Percentiles rank a stretch among this genome's conserved stretches.
Evolutionary conservation across 1,139 yeast genomes (phyloP).

Genomic region (Scheffersomyces titani): DNA sequence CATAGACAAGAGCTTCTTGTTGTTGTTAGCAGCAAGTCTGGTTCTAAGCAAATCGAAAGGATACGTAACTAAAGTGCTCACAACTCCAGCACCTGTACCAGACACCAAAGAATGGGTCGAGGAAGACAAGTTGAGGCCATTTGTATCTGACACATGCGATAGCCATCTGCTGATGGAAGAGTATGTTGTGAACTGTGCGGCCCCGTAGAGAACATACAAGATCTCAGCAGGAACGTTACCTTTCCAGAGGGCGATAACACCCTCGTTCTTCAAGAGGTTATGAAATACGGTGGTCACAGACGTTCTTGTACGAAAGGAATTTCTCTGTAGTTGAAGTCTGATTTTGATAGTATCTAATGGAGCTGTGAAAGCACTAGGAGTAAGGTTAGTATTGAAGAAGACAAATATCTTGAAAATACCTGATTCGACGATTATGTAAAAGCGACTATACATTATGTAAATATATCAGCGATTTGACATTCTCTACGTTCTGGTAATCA

Average conservation of each 20-base stretch:
- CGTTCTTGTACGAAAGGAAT: conserved; percentile 27
- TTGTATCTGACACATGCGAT: conserved; percentile 24
- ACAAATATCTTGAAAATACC: no score
- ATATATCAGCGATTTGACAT: no score
- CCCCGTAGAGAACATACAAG: conserved; percentile 84
- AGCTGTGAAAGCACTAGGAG: conserved; percentile 60
- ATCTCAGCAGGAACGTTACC: conserved; percentile 93
- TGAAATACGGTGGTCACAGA: conserved; percentile 31
- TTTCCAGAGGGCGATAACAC: conserved; percentile 72
- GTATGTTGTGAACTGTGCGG: conserved; percentile 77
- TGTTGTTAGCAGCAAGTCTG: conserved; percentile 65
- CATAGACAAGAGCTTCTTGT: conserved; percentile 48
- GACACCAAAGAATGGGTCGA: conserved; percentile 57
- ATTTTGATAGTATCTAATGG: conserved; percentile 91
- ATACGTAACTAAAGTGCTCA: conserved; percentile 73
- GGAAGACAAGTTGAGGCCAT: conserved; percentile 28
- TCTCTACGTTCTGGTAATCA: no score
- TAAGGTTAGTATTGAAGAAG: conserved; percentile 10
- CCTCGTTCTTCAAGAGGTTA: conserved; percentile 35
- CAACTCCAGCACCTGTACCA: conserved; percentile 77
- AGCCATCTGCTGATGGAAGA: conserved; percentile 52
- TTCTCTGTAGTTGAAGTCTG: conserved; percentile 64
- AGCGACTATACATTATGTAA: no score
- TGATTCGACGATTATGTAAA: no score
- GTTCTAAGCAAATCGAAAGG: conserved; percentile 90